Evolutionary conservation across 2,329 filamentous ascomycete genomes (phyloP).

Genomic region (Microdochium trichocladiopsis): DNA sequence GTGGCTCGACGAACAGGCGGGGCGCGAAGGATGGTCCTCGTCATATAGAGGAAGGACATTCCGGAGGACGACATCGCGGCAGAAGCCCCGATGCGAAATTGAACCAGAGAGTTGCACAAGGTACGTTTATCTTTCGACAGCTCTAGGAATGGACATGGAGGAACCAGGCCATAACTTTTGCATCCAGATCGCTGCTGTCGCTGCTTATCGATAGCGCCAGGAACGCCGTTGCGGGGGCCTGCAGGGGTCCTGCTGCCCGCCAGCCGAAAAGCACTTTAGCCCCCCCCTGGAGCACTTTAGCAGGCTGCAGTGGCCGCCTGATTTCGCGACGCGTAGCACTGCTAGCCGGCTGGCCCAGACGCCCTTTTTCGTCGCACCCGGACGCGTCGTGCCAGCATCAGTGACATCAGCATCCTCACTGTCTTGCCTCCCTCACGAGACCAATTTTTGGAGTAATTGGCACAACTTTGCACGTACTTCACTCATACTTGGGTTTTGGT

Average conservation of each 20-base stretch:
- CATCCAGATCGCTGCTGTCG: no score
- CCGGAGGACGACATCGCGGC: constrained; percentile 40
- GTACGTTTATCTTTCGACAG: no score
- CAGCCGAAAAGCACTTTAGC: background rate
- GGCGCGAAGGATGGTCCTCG: constrained; percentile 48
- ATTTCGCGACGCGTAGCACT: constrained; percentile 9
- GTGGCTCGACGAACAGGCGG: constrained; percentile 8
- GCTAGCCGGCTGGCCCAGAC: background rate
- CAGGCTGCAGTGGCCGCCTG: constrained; percentile 13
- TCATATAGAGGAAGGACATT: constrained; percentile 67
- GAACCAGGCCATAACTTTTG: no score
- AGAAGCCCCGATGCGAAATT: constrained; percentile 11
- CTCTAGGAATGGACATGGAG: no score
- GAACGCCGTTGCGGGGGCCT: background rate
- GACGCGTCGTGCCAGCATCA: background rate
- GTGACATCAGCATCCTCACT: background rate
- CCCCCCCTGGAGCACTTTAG: constrained; percentile 1
- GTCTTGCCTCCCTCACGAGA: background rate
- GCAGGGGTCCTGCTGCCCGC: background rate
- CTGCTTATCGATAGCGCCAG: constrained; percentile 12
- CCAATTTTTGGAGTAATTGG: background rate
- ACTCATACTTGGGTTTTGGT: no score
- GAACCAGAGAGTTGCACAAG: no score
- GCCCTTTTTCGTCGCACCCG: background rate
- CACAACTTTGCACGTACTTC: constrained; percentile 1